phyloP scores from a whole-genome alignment of 345 rosid genomes.

The Gossypium anomalum region DNA sequence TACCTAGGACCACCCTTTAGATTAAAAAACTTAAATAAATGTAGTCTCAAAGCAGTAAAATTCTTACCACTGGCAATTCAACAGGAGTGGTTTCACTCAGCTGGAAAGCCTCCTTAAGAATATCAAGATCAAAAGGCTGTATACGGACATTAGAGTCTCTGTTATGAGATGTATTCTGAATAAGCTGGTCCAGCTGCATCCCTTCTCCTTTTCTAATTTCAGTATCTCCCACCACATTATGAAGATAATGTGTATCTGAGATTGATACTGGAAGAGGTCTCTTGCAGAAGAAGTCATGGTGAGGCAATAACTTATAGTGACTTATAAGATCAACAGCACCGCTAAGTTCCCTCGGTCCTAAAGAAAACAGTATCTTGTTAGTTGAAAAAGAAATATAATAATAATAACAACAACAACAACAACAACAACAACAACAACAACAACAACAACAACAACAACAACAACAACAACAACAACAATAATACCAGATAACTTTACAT shows the following conservation, averaged over 20 bases:
- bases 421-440: no score
- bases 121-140: conserved; percentile 46
- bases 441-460: rapidly evolving
- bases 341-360: conserved; percentile 39
- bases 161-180: conserved; percentile 38
- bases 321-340: conserved; percentile 7
- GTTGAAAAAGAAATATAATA: conserved; percentile 1
- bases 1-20: background rate
- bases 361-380: conserved; percentile 13
- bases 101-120: conserved; percentile 55
- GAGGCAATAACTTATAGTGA: conserved; percentile 1
- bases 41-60: background rate
- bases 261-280: conserved; percentile 57
- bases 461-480: no score
- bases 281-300: conserved; percentile 7
- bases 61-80: conserved; percentile 62
- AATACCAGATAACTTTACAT: background rate
- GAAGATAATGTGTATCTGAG: conserved; percentile 73
- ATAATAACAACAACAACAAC: background rate
- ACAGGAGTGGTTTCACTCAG: conserved; percentile 59
- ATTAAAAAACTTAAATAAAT: conserved; percentile 5
- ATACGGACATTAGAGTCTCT: conserved; percentile 47
- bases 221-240: conserved; percentile 64
- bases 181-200: conserved; percentile 81
- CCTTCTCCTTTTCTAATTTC: conserved; percentile 53